These are phyloP conservation scores for Limnomonas spitsbergensis DNA, from an alignment of 139 green algal genomes.

Conservation along the genomic window DNA sequence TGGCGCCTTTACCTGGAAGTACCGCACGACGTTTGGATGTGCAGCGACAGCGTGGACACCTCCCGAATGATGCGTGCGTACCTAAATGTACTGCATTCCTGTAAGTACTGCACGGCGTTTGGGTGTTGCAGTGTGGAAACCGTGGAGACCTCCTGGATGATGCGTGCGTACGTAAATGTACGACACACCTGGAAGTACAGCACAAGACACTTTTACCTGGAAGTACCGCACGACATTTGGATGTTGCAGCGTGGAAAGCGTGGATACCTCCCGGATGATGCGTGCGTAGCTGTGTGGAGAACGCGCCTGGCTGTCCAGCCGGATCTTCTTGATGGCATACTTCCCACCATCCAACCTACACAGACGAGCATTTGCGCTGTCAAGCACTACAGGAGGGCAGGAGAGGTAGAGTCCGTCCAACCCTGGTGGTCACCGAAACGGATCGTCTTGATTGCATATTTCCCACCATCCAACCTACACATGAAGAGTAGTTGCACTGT, in stretches of 20 bases:
- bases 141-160: too few species aligned
- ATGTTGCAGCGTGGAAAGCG: slow-evolving; percentile 86
- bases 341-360: slow-evolving; percentile 55
- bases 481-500: background rate
- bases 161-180: too few species aligned
- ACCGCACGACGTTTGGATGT: slow-evolving; percentile 87
- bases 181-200: too few species aligned
- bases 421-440: slow-evolving; percentile 38
- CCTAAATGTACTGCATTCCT: slow-evolving; percentile 27
- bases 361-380: slow-evolving; percentile 7
- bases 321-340: slow-evolving; percentile 94
- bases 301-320: slow-evolving; percentile 39
- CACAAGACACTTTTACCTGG: slow-evolving; percentile 74
- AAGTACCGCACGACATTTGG: slow-evolving; percentile 89
- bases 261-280: slow-evolving; percentile 88
- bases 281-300: slow-evolving; percentile 45
- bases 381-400: too few species aligned
- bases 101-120: too few species aligned
- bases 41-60: slow-evolving; percentile 82
- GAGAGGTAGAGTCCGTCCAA: too few species aligned
- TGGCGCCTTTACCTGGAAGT: slow-evolving; percentile 84
- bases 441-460: slow-evolving; percentile 94
- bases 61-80: slow-evolving; percentile 79
- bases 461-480: slow-evolving; percentile 52
- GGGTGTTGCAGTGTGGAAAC: too few species aligned